A percentile compares a stretch with the other conserved stretches of the same genome.
Conservation (phyloP, 257 asterid genomes). For the Coffea canephora region DNA sequence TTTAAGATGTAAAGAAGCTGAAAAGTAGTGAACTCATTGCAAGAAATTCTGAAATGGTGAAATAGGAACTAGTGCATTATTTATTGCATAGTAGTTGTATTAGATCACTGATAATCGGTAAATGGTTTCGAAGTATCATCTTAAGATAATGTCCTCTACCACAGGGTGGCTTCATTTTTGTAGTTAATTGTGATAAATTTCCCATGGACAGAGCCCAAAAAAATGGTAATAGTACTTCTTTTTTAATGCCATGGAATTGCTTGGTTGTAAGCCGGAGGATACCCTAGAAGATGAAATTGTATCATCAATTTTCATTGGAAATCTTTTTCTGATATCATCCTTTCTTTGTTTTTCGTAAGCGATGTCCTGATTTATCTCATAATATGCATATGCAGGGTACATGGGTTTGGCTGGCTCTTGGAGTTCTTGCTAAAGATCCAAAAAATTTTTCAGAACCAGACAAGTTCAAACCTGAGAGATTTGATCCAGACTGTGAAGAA, state of each 20-base stretch:
- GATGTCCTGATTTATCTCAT: conserved; percentile 13
- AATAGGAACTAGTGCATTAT: neutral
- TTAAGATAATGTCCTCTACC: neutral
- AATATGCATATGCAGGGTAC: conserved; percentile 56
- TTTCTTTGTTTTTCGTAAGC: neutral
- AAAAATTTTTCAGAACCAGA: conserved; percentile 81
- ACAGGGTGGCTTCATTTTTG: neutral
- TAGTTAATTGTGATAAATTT: neutral
- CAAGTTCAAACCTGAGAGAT: conserved; percentile 89
- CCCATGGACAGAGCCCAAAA: too few species aligned
- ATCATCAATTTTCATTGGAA: neutral
- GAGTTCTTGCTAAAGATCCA: conserved; percentile 89
- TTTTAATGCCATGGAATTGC: neutral
- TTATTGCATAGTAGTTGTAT: neutral
- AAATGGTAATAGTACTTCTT: neutral
- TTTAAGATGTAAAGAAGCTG: neutral
- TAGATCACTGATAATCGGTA: neutral
- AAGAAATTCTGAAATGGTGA: neutral
- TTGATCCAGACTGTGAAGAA: conserved; percentile 84
- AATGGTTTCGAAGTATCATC: neutral
- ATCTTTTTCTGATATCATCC: neutral
- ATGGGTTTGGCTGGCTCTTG: conserved; percentile 97
- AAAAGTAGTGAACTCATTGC: neutral
- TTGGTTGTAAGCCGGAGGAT: neutral
- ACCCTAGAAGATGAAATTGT: neutral